Evolutionary conservation across 805 yeast species (phyloP).

Genomic region (Sugiyamaella floridensis): DNA sequence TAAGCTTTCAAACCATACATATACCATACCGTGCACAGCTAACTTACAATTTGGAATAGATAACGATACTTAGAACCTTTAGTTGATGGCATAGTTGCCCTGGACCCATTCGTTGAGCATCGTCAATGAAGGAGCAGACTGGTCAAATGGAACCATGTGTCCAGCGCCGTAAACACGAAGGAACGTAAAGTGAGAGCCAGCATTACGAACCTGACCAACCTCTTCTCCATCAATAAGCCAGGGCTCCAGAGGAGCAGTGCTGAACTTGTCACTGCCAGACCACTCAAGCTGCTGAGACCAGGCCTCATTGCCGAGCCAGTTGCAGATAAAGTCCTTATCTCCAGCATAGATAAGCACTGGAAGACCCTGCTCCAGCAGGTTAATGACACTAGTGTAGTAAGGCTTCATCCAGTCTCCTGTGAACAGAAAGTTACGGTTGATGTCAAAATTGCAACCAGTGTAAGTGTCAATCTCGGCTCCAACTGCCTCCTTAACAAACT

Average conservation of each 20-base stretch:
- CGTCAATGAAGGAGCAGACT: conserved; percentile 67
- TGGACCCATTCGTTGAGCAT: conserved; percentile 82
- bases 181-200: conserved; percentile 60
- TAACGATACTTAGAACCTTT: background rate
- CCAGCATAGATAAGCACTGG: conserved; percentile 93
- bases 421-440: conserved; percentile 74
- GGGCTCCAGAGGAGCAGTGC: conserved; percentile 30
- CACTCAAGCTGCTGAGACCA: conserved; percentile 70
- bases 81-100: conserved; percentile 43
- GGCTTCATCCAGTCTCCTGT: conserved; percentile 94
- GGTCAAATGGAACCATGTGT: conserved; percentile 93
- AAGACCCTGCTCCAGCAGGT: conserved; percentile 59
- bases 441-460: conserved; percentile 70
- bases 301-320: conserved; percentile 90
- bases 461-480: conserved; percentile 86
- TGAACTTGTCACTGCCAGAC: conserved; percentile 50
- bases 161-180: conserved; percentile 85
- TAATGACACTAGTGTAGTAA: conserved; percentile 63
- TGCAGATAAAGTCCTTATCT: conserved; percentile 92
- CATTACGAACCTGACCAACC: conserved; percentile 50
- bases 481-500: conserved; percentile 67
- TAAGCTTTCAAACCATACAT: too few relatives aligned
- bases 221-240: conserved; percentile 38
- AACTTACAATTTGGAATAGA: background rate
- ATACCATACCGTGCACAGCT: too few relatives aligned